Evolutionary conservation across 169 alveolate species (phyloP), one percentile per base, ranked within the genome.

Genomic region (Plasmodium fragile): DNA sequence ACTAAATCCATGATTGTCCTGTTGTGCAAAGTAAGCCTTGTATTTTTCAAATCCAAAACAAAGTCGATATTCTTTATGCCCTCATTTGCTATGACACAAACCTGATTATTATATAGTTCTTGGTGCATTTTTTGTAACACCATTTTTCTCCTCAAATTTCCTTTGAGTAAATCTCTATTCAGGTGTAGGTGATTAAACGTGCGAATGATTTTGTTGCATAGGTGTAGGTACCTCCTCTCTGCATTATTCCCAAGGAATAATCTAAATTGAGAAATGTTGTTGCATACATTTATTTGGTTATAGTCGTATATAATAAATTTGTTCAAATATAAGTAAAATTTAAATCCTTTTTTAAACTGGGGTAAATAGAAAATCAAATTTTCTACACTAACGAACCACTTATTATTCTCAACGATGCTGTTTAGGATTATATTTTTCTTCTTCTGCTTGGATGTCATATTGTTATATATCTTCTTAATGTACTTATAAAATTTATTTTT

Each of bases 271-370:
- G 81, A 89, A 89, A 78, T 89, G 81, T 89, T 89, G 52, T 77
- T 89, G 30, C 94, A 89, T 89, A 89, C 55, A 43, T 89, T 77
- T 53, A 89, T 89, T 78, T 89, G 43, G 22, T 78, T 78, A 34
- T 89, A 89, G 71, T 89, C 94, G 81, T 89, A 89, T 34, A 89
- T 89, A 11, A 89, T 89, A 25, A 89, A 78, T 43, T 41, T 89
- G 71, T 89, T 78, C 34, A 89, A 30, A 52, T 89, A 89, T 22
- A 89, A 11, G 11, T 65, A 77, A 39, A 89, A 78, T 78, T 78
- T 89, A 89, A 89, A 89, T 3, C 94, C 94, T 41, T 30, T 77
- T n/a, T 34, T 59, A 77, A 71, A 89, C 18, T 65, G 53, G 1
- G 94, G 94, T 16, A 89, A 55, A 52, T 41, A 89, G 49, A 53